A percentile compares a stretch with the other conserved stretches of the same genome.
Evolutionary conservation across 1,284 basidiomycete species (phyloP).

Genomic region (Apiotrichum mycotoxinovorans): DNA sequence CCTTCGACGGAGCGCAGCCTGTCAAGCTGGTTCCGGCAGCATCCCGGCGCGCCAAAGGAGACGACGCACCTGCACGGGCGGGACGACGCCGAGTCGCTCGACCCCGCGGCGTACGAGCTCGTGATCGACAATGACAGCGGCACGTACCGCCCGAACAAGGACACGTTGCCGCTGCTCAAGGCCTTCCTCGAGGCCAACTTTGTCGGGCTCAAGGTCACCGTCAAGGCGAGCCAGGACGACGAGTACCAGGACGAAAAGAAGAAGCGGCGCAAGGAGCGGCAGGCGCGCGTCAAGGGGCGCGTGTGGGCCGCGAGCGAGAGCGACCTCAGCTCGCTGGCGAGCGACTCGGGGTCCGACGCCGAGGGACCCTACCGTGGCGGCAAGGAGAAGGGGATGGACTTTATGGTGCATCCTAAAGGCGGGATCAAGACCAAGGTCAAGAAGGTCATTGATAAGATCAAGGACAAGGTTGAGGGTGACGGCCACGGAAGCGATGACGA

Average conservation of each 20-base stretch:
- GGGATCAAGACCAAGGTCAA: not conserved
- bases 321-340: not conserved
- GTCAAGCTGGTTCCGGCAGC: not conserved
- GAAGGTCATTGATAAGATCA: not conserved
- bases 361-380: not conserved
- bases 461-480: not conserved
- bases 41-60: not conserved
- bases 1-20: not conserved
- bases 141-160: slow-evolving; percentile 54
- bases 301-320: not conserved
- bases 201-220: slow-evolving; percentile 59
- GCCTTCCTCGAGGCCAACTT: slow-evolving; percentile 62
- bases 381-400: slow-evolving; percentile 1
- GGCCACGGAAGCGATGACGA: not conserved
- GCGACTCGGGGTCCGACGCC: not conserved
- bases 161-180: slow-evolving; percentile 50
- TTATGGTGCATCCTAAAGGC: not conserved
- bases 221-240: slow-evolving; percentile 60
- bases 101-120: slow-evolving; percentile 52
- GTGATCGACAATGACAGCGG: slow-evolving; percentile 57
- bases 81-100: slow-evolving; percentile 20
- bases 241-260: slow-evolving; percentile 46
- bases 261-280: slow-evolving; percentile 21
- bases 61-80: slow-evolving; percentile 5
- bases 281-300: not conserved